Evolutionary conservation across 2,329 filamentous ascomycete genomes (phyloP).

Genomic region (Stylonectria norvegica): DNA sequence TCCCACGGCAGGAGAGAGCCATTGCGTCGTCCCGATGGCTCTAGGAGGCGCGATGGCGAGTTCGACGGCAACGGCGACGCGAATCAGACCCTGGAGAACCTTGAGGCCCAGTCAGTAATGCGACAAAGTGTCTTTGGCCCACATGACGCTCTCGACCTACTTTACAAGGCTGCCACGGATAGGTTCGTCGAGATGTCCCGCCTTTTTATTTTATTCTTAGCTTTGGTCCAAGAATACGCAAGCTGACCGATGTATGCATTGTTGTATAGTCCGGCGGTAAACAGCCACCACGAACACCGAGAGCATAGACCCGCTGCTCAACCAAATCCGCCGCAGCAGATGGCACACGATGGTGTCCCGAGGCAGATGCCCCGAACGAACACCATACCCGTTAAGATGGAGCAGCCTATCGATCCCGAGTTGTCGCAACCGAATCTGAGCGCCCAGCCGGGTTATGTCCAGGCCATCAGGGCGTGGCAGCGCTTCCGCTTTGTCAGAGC

Average conservation of each 20-base stretch:
- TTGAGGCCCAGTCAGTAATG: slow-evolving; percentile 64
- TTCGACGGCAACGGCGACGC: slow-evolving; percentile 49
- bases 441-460: slow-evolving; percentile 55
- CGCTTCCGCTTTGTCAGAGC: slow-evolving; percentile 92
- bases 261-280: slow-evolving; percentile 17
- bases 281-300: slow-evolving; percentile 24
- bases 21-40: slow-evolving; percentile 57
- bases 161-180: slow-evolving; percentile 80
- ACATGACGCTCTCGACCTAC: slow-evolving; percentile 85
- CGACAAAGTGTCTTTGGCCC: slow-evolving; percentile 77
- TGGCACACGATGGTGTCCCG: slow-evolving; percentile 19
- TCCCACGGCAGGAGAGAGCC: slow-evolving; percentile 64
- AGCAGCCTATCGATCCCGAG: slow-evolving; percentile 45
- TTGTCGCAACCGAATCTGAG: slow-evolving; percentile 43
- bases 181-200: slow-evolving; percentile 44
- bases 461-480: slow-evolving; percentile 83
- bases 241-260: slow-evolving; percentile 7
- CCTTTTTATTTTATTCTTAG: slow-evolving; percentile 6
- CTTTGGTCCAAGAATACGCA: slow-evolving; percentile 1
- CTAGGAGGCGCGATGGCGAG: slow-evolving; percentile 33
- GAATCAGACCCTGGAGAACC: slow-evolving; percentile 61
- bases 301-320: slow-evolving; percentile 17
- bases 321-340: slow-evolving; percentile 13
- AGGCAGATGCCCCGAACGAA: slow-evolving; percentile 15
- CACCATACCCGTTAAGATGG: slow-evolving; percentile 21